Percentiles rank a stretch among this genome's conserved stretches.
Evolutionary conservation across 441 rosid species (phyloP).

Genomic region (Adansonia rubrostipa): DNA sequence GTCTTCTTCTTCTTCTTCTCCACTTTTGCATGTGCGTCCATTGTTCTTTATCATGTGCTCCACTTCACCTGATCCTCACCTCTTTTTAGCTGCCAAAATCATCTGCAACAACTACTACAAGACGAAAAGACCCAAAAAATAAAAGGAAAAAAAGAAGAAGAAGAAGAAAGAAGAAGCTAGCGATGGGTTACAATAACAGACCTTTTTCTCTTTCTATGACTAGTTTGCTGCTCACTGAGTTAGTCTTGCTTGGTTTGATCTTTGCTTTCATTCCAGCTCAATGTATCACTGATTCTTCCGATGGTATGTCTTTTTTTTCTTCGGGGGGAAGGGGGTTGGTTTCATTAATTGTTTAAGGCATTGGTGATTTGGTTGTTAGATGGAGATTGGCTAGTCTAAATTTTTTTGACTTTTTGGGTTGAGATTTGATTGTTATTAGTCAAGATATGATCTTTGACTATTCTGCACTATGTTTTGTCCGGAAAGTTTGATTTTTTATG

Average conservation of each 20-base stretch:
- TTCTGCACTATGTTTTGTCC: conserved; percentile 1
- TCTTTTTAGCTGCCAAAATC: not conserved
- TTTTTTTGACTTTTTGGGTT: conserved; percentile 24
- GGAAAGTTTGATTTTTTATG: conserved; percentile 28
- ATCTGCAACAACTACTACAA: not conserved
- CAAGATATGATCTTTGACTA: conserved; percentile 32
- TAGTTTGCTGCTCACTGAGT: conserved; percentile 35
- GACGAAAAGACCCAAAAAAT: conserved; percentile 1
- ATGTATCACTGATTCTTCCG: conserved; percentile 76
- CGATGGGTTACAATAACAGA: conserved; percentile 48
- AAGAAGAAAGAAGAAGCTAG: not conserved
- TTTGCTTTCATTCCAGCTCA: conserved; percentile 46
- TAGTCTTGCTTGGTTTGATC: conserved; percentile 40
- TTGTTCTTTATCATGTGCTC: conserved; percentile 35
- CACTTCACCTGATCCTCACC: conserved; percentile 33
- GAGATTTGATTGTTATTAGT: conserved; percentile 24
- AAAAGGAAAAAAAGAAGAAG: not conserved
- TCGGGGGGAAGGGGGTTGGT: too few species aligned
- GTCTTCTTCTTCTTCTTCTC: conserved; percentile 24
- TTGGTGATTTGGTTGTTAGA: conserved; percentile 36
- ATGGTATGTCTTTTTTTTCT: conserved; percentile 52
- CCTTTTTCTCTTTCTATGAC: conserved; percentile 34
- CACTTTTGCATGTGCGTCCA: conserved; percentile 14
- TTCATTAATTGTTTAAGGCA: not conserved
- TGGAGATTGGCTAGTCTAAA: conserved; percentile 22